These are phyloP conservation scores for Barbarea vulgaris DNA, from an alignment of 345 rosid species.

Conservation along the genomic window DNA sequence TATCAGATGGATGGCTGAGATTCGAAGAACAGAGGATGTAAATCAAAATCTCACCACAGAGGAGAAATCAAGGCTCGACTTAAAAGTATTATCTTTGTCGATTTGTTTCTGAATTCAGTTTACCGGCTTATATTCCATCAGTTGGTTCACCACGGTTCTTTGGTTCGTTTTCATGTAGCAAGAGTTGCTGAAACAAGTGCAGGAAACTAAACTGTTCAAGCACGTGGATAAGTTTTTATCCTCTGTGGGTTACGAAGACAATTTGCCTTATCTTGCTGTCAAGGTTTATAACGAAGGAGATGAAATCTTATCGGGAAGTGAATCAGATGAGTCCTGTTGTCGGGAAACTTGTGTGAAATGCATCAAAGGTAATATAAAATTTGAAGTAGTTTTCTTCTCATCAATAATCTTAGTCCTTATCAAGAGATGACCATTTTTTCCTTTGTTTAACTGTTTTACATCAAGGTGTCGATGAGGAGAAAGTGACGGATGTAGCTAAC, in stretches of 20 bases:
- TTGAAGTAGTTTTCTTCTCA: background rate
- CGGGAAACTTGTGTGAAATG: constrained; percentile 62
- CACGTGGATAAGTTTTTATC: constrained; percentile 53
- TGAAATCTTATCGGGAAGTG: constrained; percentile 54
- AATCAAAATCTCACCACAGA: constrained; percentile 59
- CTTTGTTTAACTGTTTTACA: constrained; percentile 27
- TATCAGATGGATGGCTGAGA: constrained; percentile 85
- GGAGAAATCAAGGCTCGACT: constrained; percentile 68
- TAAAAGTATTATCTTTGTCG: constrained; percentile 53
- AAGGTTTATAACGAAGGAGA: constrained; percentile 62
- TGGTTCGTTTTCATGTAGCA: constrained; percentile 35
- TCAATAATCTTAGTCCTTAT: background rate
- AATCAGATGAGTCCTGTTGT: constrained; percentile 53
- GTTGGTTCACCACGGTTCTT: background rate
- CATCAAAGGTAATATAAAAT: constrained; percentile 53
- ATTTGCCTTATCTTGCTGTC: constrained; percentile 53
- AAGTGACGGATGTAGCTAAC: constrained; percentile 45
- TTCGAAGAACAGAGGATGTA: constrained; percentile 69
- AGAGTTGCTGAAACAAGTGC: constrained; percentile 54
- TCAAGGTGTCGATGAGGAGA: constrained; percentile 59
- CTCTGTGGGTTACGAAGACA: constrained; percentile 49
- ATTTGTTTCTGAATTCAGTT: background rate
- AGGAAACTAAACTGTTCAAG: constrained; percentile 47
- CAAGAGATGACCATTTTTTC: background rate
- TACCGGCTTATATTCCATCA: background rate